A percentile compares a stretch with the other conserved stretches of the same genome.
These are phyloP conservation scores for Plasmopara halstedii DNA, from an alignment of 352 stramenopile species.

Conservation along the genomic window DNA sequence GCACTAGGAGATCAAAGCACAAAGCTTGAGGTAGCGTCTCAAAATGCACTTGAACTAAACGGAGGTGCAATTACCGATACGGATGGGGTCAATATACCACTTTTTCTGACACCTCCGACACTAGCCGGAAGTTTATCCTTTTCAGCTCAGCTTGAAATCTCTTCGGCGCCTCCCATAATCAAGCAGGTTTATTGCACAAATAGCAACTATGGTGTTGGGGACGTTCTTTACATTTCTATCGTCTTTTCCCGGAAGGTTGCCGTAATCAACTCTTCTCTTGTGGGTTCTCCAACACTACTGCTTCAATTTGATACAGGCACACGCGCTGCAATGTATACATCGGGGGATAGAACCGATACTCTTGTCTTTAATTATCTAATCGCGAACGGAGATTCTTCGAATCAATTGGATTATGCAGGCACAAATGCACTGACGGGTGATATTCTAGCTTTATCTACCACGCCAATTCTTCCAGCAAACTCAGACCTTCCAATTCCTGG, in stretches of 20 bases:
- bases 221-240: slow-evolving; percentile 39
- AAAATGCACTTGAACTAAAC: slow-evolving; percentile 40
- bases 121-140: slow-evolving; percentile 39
- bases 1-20: slow-evolving; percentile 29
- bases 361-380: slow-evolving; percentile 43
- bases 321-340: slow-evolving; percentile 27
- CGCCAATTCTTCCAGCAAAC: slow-evolving; percentile 22
- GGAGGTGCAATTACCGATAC: slow-evolving; percentile 42
- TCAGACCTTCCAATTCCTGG: slow-evolving; percentile 27
- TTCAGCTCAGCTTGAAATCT: slow-evolving; percentile 35
- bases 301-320: slow-evolving; percentile 28
- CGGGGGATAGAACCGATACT: slow-evolving; percentile 26
- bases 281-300: slow-evolving; percentile 18
- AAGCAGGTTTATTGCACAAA: slow-evolving; percentile 32
- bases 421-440: slow-evolving; percentile 28
- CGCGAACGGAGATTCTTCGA: slow-evolving; percentile 19
- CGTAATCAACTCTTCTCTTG: slow-evolving; percentile 1
- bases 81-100: slow-evolving; percentile 32
- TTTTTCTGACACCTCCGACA: slow-evolving; percentile 27
- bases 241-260: slow-evolving; percentile 36
- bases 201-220: slow-evolving; percentile 37
- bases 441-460: slow-evolving; percentile 42
- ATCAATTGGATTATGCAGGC: slow-evolving; percentile 31
- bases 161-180: slow-evolving; percentile 30
- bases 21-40: slow-evolving; percentile 41